Evolutionary conservation across 2,329 filamentous ascomycete species (phyloP), one percentile per base, ranked within the genome.

Genomic region (Penicillium griseofulvum): DNA sequence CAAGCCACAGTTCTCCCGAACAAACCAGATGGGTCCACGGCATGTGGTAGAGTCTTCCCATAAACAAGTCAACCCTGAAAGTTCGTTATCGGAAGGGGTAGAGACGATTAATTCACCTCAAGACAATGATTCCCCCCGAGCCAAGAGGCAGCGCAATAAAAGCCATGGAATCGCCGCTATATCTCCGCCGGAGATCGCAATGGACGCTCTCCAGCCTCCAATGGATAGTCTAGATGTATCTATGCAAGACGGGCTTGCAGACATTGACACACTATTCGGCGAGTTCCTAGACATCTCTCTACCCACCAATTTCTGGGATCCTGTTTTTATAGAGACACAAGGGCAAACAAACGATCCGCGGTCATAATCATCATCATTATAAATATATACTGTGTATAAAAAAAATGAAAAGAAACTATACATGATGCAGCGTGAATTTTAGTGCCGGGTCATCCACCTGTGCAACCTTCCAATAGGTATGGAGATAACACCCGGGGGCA

Each of bases 181-280:
- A 11, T 41, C 26, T 10, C 31, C 55, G 11, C 24, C 41, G 28
- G 55, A 71, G 9, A 29, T 50, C n/a, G 28, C 53, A 9, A 28
- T 59, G 22, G 52, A 37, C 4, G 79, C 29, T 74, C 80, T 14
- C 73, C 76, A 34, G 76, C 79, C 58, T 72, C 73, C 41, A 68
- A 78, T 14, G 77, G 77, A 14, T 76, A 74, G 56, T 24, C 19
- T 58, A 8, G 59, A 62, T 46, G 45, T 49, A 70, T 73, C 37
- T 69, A 70, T 34, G 46, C 45, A 61, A 8, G 39, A 55, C 19
- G 64, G 62, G 3, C 69, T 72, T 58, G 58, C 66, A n/a, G 68
- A 72, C 45, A 72, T 72, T n/a, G 70, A 73, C 47, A 65, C 60
- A 14, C 46, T 72, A 8, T 72, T 73, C 54, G 70, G 68, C 12